phyloP scores from a whole-genome alignment of 495 filamentous ascomycete genomes.

The Cairneyella variabilis region DNA sequence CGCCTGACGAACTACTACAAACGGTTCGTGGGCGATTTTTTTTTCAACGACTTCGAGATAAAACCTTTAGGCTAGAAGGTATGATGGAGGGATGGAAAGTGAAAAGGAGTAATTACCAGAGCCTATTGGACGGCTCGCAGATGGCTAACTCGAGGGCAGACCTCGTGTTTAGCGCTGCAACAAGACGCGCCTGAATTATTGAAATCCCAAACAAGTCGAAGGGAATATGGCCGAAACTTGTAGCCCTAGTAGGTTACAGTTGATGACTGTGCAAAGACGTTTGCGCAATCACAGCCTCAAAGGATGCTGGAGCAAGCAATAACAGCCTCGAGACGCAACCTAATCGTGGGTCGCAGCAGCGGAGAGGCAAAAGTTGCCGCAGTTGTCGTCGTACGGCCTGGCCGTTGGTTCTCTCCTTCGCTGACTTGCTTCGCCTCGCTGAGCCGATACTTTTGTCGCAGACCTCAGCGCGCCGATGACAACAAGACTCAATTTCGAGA shows the following conservation, averaged over 20 bases:
- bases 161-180: constrained; percentile 23
- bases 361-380: constrained; percentile 12
- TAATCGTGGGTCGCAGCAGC: constrained; percentile 1
- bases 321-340: constrained; percentile 7
- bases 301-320: constrained; percentile 17
- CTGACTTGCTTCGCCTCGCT: constrained; percentile 1
- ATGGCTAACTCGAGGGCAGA: constrained; percentile 19
- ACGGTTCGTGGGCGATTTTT: neutral
- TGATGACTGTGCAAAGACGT: neutral
- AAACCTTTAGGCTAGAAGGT: constrained; percentile 4
- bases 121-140: constrained; percentile 20
- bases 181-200: constrained; percentile 15
- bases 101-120: constrained; percentile 20
- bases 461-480: constrained; percentile 9
- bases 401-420: neutral
- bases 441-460: constrained; percentile 4
- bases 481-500: constrained; percentile 13
- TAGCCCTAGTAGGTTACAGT: neutral
- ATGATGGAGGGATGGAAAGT: constrained; percentile 12
- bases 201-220: constrained; percentile 8
- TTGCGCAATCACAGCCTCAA: constrained; percentile 11
- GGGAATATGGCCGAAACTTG: neutral
- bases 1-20: constrained; percentile 10
- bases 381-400: constrained; percentile 1
- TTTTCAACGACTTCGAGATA: constrained; percentile 1